Evolutionary conservation across 108 stramenopile species (phyloP), one percentile per base, ranked within the genome.

Genomic region (Nannochloropsis gaditana): DNA sequence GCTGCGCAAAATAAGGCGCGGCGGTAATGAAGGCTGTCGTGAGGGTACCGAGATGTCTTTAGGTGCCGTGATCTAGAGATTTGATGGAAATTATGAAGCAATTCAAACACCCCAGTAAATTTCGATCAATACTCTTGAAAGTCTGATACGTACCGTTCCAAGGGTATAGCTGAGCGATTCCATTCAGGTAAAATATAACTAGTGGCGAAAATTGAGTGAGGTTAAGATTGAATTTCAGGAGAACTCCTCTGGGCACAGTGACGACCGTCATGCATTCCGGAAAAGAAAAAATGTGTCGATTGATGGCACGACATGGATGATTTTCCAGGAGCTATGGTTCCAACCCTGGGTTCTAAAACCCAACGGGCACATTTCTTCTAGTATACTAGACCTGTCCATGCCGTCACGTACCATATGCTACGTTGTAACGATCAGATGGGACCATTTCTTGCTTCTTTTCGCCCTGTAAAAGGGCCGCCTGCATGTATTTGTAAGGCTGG

Each of bases 21-120:
- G 91, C 91, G 43, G 86, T 91, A 47, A 91, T 91, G 44, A 91
- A 89, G 10, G 86, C 86, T 45, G 83, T 84, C 86, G 45, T 50
- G 31, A 31, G 31, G 31, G 31, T 31, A 31, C 31, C 31, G 31
- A 31, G 31, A 31, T 31, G 31, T 31, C 31, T 31, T 31, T 31
- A 31, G 31, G 1, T 31, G 31, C 31, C 31, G 31, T 31, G 31
- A 31, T 31, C 31, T 31, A 31, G 31, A 31, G 31, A 31, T 31
- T 31, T 31, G 31, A 31, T 31, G 31, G 31, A 31, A 31, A 31
- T 1, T 1, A 31, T 31, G 31, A 31, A 31, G 31, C 31, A 31
- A 31, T 31, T 31, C 31, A 31, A 31, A 31, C 31, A 31, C 31
- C 31, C 31, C 1, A 31, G 31, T 31, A 31, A 31, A 1, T 31